Conservation (phyloP, 345 rosid species). For the Conringia planisiliqua region DNA sequence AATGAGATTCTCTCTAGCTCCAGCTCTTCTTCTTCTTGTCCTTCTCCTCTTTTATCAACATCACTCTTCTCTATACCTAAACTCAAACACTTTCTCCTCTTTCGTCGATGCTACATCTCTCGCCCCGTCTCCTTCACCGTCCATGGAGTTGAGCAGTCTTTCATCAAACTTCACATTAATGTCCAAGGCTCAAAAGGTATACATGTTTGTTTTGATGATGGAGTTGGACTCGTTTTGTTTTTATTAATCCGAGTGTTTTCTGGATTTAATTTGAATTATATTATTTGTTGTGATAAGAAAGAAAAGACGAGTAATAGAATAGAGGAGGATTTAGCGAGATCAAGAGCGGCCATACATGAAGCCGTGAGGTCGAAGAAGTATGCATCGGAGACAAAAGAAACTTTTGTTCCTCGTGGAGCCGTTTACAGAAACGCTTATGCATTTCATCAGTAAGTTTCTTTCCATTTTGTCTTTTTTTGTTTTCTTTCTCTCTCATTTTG, state of each 20-base stretch:
- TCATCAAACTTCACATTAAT: slow-evolving; percentile 15
- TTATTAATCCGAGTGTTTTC: background rate
- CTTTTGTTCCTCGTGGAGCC: slow-evolving; percentile 46
- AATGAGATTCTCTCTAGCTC: slow-evolving; percentile 17
- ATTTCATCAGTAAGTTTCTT: slow-evolving; percentile 53
- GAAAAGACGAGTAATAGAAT: slow-evolving; percentile 20
- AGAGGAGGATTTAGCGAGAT: slow-evolving; percentile 40
- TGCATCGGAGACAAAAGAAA: slow-evolving; percentile 34
- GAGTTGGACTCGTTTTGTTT: background rate
- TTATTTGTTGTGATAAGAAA: slow-evolving; percentile 8
- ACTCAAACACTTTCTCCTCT: background rate
- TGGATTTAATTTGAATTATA: background rate
- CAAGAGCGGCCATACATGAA: slow-evolving; percentile 47
- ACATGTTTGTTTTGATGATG: background rate
- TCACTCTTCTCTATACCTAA: background rate
- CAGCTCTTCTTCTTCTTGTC: background rate
- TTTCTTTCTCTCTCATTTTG: background rate
- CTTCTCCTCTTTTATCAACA: slow-evolving; percentile 4
- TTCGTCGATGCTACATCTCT: slow-evolving; percentile 17
- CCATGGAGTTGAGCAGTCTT: background rate
- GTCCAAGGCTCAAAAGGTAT: slow-evolving; percentile 3
- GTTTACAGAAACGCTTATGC: slow-evolving; percentile 54
- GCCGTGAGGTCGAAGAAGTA: slow-evolving; percentile 40
- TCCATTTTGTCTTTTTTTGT: background rate
- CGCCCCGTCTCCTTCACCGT: slow-evolving; percentile 16